Evolutionary conservation across 2,329 filamentous ascomycete species (phyloP).

Genomic region (Exutisphaerella laricina): DNA sequence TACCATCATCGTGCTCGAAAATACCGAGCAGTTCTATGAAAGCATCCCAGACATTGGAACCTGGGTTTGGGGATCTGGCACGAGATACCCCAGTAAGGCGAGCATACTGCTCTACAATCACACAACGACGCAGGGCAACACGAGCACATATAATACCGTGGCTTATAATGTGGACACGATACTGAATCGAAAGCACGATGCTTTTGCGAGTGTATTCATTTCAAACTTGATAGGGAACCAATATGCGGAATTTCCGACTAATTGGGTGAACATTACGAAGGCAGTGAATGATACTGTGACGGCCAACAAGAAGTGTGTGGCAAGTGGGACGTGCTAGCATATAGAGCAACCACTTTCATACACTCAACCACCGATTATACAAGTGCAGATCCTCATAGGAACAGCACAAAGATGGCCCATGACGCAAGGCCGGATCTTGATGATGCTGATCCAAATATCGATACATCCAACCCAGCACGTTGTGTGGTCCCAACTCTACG

Average conservation of each 20-base stretch:
- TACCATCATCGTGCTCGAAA: conserved; percentile 8
- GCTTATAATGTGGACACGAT: conserved; percentile 5
- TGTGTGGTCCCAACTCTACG: too few relatives aligned
- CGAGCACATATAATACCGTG: not conserved
- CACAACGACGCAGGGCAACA: conserved; percentile 1
- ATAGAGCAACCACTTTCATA: too few relatives aligned
- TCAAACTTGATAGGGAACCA: not conserved
- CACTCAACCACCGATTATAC: too few relatives aligned
- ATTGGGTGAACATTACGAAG: not conserved
- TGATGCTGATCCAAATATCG: too few relatives aligned
- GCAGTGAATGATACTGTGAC: not conserved
- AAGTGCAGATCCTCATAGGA: too few relatives aligned
- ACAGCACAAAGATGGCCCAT: too few relatives aligned
- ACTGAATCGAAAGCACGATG: conserved; percentile 1
- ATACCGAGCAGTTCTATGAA: conserved; percentile 5
- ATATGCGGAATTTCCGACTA: not conserved
- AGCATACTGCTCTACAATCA: conserved; percentile 2
- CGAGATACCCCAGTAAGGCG: conserved; percentile 1
- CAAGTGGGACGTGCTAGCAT: not conserved
- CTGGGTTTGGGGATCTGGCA: conserved; percentile 1
- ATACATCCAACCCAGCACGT: too few relatives aligned
- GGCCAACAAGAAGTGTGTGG: not conserved
- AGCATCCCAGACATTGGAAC: conserved; percentile 5
- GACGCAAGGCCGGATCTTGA: too few relatives aligned
- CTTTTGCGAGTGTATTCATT: conserved; percentile 2